These are phyloP conservation scores for Saccharata proteae DNA, from an alignment of 2,329 filamentous ascomycete species.

Conservation along the genomic window DNA sequence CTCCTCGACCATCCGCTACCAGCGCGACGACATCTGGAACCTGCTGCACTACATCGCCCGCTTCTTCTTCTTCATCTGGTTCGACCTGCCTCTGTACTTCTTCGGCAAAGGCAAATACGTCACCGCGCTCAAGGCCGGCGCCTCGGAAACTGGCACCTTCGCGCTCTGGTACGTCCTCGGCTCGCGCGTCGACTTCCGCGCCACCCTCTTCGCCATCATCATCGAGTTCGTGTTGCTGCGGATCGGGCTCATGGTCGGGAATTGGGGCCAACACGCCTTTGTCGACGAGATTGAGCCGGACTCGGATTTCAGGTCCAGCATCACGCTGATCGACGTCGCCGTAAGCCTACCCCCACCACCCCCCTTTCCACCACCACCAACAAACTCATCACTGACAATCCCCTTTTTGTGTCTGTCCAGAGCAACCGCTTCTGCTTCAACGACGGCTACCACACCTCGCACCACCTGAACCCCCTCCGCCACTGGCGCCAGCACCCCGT, in stretches of 20 bases:
- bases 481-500: conserved; percentile 74
- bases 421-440: conserved; percentile 76
- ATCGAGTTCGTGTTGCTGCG: conserved; percentile 56
- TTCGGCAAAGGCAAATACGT: conserved; percentile 45
- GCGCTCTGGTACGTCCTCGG: conserved; percentile 11
- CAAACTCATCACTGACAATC: too few species aligned
- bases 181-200: conserved; percentile 13
- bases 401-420: too few species aligned
- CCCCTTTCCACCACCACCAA: conserved; percentile 5
- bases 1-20: conserved; percentile 64
- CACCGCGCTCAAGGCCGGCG: conserved; percentile 43
- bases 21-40: conserved; percentile 54
- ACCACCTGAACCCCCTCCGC: conserved; percentile 64
- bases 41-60: conserved; percentile 62
- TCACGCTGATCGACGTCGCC: conserved; percentile 66
- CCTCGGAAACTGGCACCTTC: conserved; percentile 48
- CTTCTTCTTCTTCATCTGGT: conserved; percentile 63
- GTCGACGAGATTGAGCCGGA: conserved; percentile 64
- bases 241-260: conserved; percentile 65
- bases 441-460: conserved; percentile 71
- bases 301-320: conserved; percentile 67
- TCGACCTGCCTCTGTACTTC: conserved; percentile 66
- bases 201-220: conserved; percentile 53
- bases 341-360: conserved; percentile 36
- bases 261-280: conserved; percentile 76